Base-by-base conservation (phyloP, 495 filamentous ascomycete genomes). In the Penicillium goetzii region DNA sequence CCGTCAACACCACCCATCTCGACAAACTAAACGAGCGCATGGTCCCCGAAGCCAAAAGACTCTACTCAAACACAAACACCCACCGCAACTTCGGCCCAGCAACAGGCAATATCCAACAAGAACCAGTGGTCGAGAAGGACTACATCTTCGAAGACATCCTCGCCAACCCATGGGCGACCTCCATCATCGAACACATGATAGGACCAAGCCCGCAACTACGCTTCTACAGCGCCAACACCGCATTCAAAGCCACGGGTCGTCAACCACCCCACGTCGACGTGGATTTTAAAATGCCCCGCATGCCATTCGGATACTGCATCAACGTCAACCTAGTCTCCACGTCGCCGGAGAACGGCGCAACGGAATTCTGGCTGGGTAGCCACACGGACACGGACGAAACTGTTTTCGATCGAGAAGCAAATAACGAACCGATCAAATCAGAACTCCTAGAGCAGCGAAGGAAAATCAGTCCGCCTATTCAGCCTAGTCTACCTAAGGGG, bases 221-320 rank as follows among this genome's bases (percentile, higher is more conserved):
- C 12, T 86, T 87, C 62, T 76, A 78, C 62, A 84, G 81, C 12
- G 81, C 77, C 21, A 87, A 87, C 57, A 79, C 81, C 10, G 83
- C 84, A 0, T 75, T 86, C 67, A 62, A 72, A 60, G 74, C 67
- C 0, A 65, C 67, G 0, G 66, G 68, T 3, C 71, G 78, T 2
- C 85, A 88, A 58, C 83, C 84, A 2, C 77, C 78, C 28, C 86
- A 89, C 68, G 76, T 78, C 1, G 86, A 88, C 64, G 78, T 83
- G 7, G 80, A 86, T 66, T 85, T 84, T 53, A 66, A 74, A 25
- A 80, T 86, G 65, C 85, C 84, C 0, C 49, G 65, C 17, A 65
- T 62, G 15, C 63, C 69, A 5, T 71, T 68, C 50, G 69, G 51
- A 12, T 68, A 59, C 59, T 66, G 58, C 28, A 53, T 72, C 30